These are phyloP conservation scores for Calycina herbarum DNA, from an alignment of 2,329 filamentous ascomycete genomes.

Conservation along the genomic window DNA sequence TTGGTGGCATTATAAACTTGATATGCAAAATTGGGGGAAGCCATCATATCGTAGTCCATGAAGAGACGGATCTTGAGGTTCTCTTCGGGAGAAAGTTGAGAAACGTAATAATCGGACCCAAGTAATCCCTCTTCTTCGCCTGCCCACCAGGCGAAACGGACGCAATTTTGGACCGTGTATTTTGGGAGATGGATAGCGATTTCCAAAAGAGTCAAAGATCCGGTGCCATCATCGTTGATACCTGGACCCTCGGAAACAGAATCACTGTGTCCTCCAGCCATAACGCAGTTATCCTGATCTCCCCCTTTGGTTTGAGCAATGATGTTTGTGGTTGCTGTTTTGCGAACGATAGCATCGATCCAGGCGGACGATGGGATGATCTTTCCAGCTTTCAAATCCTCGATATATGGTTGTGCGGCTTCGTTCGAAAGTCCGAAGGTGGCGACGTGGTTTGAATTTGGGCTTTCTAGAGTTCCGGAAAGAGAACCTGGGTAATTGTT, in stretches of 20 bases:
- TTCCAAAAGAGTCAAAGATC: constrained; percentile 53
- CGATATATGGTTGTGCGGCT: constrained; percentile 57
- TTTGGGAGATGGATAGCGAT: constrained; percentile 57
- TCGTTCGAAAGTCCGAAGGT: constrained; percentile 65
- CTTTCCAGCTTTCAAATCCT: constrained; percentile 53
- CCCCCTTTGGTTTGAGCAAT: constrained; percentile 60
- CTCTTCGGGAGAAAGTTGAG: constrained; percentile 51
- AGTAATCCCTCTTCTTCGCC: constrained; percentile 65
- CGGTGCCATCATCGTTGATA: constrained; percentile 41
- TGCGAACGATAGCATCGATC: constrained; percentile 56
- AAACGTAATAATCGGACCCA: constrained; percentile 62
- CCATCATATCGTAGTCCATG: constrained; percentile 71
- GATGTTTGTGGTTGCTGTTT: constrained; percentile 48
- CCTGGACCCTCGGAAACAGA: constrained; percentile 58
- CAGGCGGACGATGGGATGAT: constrained; percentile 52
- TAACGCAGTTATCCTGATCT: constrained; percentile 62
- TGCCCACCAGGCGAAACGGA: constrained; percentile 67
- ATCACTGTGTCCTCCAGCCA: constrained; percentile 64
- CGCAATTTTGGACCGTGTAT: constrained; percentile 61
- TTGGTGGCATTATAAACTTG: constrained; percentile 60
- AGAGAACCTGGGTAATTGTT: constrained; percentile 58
- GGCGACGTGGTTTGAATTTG: constrained; percentile 59
- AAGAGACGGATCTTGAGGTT: constrained; percentile 62
- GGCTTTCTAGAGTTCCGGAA: constrained; percentile 65
- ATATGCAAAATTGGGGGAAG: constrained; percentile 62